A percentile compares a stretch with the other conserved stretches of the same genome.
Conservation (phyloP, 768 basidiomycete genomes). For the Hirschioporus abietinus region DNA sequence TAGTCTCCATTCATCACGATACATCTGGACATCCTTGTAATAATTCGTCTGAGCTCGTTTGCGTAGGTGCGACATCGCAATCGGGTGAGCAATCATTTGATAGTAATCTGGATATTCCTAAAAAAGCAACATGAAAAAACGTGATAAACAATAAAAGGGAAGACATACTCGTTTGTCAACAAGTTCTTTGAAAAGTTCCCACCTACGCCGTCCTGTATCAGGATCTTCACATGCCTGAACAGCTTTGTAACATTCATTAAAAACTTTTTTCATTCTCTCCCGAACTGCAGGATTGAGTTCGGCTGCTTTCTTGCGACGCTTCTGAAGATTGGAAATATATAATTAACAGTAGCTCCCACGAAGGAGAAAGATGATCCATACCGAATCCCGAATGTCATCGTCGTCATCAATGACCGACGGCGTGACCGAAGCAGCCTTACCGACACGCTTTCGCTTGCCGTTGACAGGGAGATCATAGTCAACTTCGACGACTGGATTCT, state of each 20-base stretch:
- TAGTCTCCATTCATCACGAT: constrained; percentile 75
- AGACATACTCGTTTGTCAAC: constrained; percentile 65
- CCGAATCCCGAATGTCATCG: constrained; percentile 67
- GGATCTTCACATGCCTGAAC: constrained; percentile 64
- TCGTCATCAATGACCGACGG: constrained; percentile 69
- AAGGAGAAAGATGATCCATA: constrained; percentile 19
- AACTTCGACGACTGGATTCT: constrained; percentile 57
- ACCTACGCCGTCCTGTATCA: constrained; percentile 69
- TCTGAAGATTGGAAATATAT: constrained; percentile 38
- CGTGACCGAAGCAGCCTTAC: constrained; percentile 73
- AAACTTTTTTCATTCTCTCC: constrained; percentile 81
- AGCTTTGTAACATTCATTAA: constrained; percentile 69
- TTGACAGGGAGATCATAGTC: constrained; percentile 34
- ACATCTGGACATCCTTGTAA: constrained; percentile 72
- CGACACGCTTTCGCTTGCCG: constrained; percentile 70
- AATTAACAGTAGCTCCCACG: constrained; percentile 8
- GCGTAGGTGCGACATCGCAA: constrained; percentile 81
- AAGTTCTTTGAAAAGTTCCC: constrained; percentile 84
- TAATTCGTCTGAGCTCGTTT: constrained; percentile 61
- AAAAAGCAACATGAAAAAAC: constrained; percentile 16
- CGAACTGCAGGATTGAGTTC: constrained; percentile 55
- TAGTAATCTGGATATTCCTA: constrained; percentile 94
- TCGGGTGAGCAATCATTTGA: constrained; percentile 79
- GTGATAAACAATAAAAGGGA: not conserved
- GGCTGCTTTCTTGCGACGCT: constrained; percentile 73